Conservation (phyloP, 2,329 filamentous ascomycete species). For the Colletotrichum sp. region DNA sequence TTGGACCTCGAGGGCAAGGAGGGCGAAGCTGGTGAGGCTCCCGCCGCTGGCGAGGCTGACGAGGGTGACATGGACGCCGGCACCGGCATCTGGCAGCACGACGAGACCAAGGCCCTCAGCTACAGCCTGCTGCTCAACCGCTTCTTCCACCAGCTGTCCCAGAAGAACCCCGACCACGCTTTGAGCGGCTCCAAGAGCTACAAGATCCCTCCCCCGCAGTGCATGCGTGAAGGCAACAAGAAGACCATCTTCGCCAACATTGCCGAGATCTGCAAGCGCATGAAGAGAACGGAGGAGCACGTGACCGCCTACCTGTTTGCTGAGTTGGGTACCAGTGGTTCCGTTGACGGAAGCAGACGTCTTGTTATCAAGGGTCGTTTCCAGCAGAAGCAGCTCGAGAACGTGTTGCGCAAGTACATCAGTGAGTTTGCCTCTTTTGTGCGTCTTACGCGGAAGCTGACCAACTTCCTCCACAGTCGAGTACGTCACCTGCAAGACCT, state of each 20-base stretch:
- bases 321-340: conserved; percentile 96
- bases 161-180: conserved; percentile 96
- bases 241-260: conserved; percentile 99
- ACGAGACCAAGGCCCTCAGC: conserved; percentile 76
- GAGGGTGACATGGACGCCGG: conserved; percentile 85
- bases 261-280: conserved; percentile 96
- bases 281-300: conserved; percentile 99
- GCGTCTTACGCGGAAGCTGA: conserved; percentile 30
- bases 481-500: conserved; percentile 99
- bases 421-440: conserved; percentile 58
- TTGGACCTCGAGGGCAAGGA: conserved; percentile 67
- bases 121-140: conserved; percentile 87
- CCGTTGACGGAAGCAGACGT: conserved; percentile 89
- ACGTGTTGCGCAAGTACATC: conserved; percentile 94
- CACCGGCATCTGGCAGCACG: conserved; percentile 89
- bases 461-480: conserved; percentile 64
- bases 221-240: conserved; percentile 99
- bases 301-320: conserved; percentile 85
- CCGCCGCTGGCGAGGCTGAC: conserved; percentile 54
- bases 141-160: conserved; percentile 93
- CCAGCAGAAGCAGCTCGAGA: conserved; percentile 99
- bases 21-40: conserved; percentile 64
- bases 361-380: conserved; percentile 99
- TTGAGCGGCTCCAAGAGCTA: conserved; percentile 91
- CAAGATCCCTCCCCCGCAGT: conserved; percentile 99